Evolutionary conservation across 106 monocot species (phyloP), one percentile per base, ranked within the genome.

Genomic region (Alisma plantagoaquatica): DNA sequence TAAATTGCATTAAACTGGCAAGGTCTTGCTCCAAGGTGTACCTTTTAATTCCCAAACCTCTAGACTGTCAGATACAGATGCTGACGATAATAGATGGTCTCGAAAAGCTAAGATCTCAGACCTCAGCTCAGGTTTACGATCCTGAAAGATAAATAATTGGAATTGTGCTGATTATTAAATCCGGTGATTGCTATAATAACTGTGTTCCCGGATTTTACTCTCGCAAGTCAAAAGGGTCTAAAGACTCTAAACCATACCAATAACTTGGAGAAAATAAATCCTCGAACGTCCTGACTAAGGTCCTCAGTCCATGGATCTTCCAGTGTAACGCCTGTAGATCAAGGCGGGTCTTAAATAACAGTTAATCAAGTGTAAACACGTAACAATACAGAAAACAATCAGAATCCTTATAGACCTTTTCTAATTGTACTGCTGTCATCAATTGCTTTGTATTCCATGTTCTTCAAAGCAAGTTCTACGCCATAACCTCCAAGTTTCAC

Each of bases 391-490:
- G n/a, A n/a, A n/a, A n/a, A n/a, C n/a, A n/a, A n/a, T 38, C 9
- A 38, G 35, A 38, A 38, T 7, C 35, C 22, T 35, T 21, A 35
- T 47, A 56, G 23, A 89, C 92, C 92, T 80, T 92, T 87, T 51
- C 77, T 87, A 53, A 92, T 53, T 38, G 73, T 55, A 64, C 75
- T n/a, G n/a, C n/a, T 87, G 60, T 92, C 92, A 70, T 92, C 92
- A 70, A 92, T 92, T 41, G 92, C 92, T 63, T 92, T 92, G 77
- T 92, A 92, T 46, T 92, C 92, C 92, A 92, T 92, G 57, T 92
- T 92, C 64, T 92, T 92, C 65, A 92, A 64, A 67, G 92, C 92
- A 79, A 92, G 92, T 56, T 92, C 92, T 29, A 92, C 86, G 27
- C 92, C 92, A 72, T 92, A 92, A 49, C 92, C 92, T 59, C 79